These are phyloP conservation scores for Penstemon barbatus DNA, from an alignment of 257 asterid species.

Conservation along the genomic window DNA sequence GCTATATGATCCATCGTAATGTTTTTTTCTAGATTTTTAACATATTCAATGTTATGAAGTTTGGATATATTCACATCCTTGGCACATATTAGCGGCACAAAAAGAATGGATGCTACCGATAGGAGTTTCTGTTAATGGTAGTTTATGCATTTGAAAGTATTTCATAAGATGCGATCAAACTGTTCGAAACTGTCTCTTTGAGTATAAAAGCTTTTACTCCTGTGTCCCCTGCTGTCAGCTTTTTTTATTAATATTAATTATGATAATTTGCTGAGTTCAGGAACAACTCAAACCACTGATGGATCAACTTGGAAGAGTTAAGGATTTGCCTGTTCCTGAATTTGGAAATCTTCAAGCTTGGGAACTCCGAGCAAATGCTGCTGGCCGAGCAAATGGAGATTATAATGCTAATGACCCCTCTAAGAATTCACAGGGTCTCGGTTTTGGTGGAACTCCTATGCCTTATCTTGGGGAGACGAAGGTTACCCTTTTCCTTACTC, in stretches of 20 bases:
- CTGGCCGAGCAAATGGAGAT: slow-evolving; percentile 70
- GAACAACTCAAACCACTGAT: slow-evolving; percentile 79
- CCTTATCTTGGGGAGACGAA: slow-evolving; percentile 88
- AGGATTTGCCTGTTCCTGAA: slow-evolving; percentile 87
- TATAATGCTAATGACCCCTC: slow-evolving; percentile 54
- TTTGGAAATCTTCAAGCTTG: slow-evolving; percentile 90
- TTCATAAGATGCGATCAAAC: background rate
- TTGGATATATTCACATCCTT: background rate
- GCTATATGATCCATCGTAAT: background rate
- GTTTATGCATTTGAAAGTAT: background rate
- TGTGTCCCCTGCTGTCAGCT: background rate
- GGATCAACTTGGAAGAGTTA: slow-evolving; percentile 82
- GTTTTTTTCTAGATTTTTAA: background rate
- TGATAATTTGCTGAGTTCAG: slow-evolving; percentile 40
- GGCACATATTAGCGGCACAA: background rate
- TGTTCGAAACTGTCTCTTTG: slow-evolving; percentile 7
- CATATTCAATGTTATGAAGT: background rate
- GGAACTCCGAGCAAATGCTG: slow-evolving; percentile 75
- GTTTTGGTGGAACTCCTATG: slow-evolving; percentile 89
- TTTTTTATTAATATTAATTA: slow-evolving; percentile 22
- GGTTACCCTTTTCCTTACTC: slow-evolving; percentile 39
- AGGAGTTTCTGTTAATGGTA: background rate
- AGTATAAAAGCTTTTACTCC: background rate
- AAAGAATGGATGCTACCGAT: background rate
- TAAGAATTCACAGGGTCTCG: slow-evolving; percentile 55